Percentiles rank a stretch among this genome's conserved stretches.
Evolutionary conservation across 1,284 basidiomycete genomes (phyloP).

Genomic region (Xerocomus minutiporus): DNA sequence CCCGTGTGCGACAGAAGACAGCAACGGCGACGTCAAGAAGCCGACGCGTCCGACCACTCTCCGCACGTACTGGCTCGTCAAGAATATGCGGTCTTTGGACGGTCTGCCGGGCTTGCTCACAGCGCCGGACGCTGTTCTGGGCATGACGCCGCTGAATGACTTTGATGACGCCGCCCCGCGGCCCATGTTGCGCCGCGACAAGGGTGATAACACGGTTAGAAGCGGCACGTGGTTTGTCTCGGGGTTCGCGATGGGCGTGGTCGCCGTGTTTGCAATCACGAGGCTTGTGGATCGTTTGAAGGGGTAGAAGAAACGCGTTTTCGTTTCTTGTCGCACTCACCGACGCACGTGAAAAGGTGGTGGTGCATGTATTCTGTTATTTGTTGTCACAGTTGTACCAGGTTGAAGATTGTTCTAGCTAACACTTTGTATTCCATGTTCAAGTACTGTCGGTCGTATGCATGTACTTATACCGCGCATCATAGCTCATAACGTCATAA

Average conservation of each 20-base stretch:
- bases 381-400: background rate
- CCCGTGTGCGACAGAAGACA: background rate
- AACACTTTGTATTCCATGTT: background rate
- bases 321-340: background rate
- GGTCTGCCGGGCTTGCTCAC: conserved; percentile 41
- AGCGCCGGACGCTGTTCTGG: conserved; percentile 21
- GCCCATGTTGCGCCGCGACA: conserved; percentile 8
- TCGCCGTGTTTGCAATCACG: conserved; percentile 5
- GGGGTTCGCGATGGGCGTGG: conserved; percentile 19
- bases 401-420: background rate
- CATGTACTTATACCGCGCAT: too few relatives aligned
- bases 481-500: too few relatives aligned
- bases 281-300: conserved; percentile 3
- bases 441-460: background rate
- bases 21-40: background rate
- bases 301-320: background rate
- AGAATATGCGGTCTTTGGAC: conserved; percentile 48
- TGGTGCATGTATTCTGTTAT: background rate
- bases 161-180: conserved; percentile 16
- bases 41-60: conserved; percentile 31
- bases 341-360: background rate
- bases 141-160: conserved; percentile 7
- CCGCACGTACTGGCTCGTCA: conserved; percentile 41
- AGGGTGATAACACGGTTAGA: background rate
- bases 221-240: conserved; percentile 10